These are phyloP conservation scores for Rubroboletus pulcherrimus DNA, from an alignment of 768 basidiomycete genomes.

Conservation along the genomic window DNA sequence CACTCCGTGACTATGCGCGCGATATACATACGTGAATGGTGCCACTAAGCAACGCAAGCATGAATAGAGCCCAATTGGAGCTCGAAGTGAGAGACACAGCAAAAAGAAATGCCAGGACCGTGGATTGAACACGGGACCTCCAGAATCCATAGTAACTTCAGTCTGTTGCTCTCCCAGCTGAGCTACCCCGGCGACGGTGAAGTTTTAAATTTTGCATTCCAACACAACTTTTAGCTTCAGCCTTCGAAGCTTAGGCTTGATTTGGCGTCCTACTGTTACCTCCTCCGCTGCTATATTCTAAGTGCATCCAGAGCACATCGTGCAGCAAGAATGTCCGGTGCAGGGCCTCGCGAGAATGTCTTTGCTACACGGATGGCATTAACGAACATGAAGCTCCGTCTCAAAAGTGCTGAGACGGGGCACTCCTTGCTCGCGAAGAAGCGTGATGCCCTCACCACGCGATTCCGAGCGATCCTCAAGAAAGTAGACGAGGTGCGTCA, in stretches of 20 bases:
- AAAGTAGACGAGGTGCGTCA: constrained; percentile 93
- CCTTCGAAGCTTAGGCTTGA: neutral
- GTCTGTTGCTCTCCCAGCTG: constrained; percentile 76
- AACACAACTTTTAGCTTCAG: neutral
- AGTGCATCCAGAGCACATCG: neutral
- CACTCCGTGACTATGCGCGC: neutral
- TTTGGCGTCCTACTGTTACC: neutral
- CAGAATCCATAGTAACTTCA: constrained; percentile 53
- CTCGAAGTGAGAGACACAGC: neutral
- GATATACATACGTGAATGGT: neutral
- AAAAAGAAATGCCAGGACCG: constrained; percentile 58
- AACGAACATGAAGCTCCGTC: constrained; percentile 83
- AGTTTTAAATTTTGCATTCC: rapidly evolving
- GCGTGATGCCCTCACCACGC: constrained; percentile 90
- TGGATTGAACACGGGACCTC: constrained; percentile 80
- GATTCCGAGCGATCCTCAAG: constrained; percentile 89
- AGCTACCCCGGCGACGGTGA: constrained; percentile 52
- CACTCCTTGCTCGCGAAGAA: constrained; percentile 97
- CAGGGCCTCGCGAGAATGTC: constrained; percentile 86
- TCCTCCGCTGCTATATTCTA: neutral
- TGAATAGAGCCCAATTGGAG: neutral
- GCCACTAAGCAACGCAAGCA: neutral
- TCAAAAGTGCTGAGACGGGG: constrained; percentile 92
- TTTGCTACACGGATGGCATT: constrained; percentile 98
- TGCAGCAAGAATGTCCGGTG: constrained; percentile 69